Percentiles rank a stretch among this genome's conserved stretches.
phyloP scores from a whole-genome alignment of 108 stramenopile species.

The Cyclotella cryptica region DNA sequence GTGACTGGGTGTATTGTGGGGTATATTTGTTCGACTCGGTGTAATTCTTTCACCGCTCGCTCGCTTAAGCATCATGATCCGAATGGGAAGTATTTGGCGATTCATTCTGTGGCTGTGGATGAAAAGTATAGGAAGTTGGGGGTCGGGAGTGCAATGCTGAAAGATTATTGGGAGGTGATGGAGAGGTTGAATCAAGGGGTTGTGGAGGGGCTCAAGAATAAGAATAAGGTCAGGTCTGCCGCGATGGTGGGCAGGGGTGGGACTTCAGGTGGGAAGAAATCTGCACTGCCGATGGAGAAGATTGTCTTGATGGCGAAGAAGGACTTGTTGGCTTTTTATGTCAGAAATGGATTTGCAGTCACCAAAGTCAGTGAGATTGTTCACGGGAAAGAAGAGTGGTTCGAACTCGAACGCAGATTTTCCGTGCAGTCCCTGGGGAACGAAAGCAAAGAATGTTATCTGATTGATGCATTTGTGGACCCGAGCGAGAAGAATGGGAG shows the following conservation, averaged over 20 bases:
- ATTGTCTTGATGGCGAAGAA: slow-evolving; percentile 70
- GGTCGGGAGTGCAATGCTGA: slow-evolving; percentile 59
- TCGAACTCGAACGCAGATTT: slow-evolving; percentile 61
- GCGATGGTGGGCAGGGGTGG: slow-evolving; percentile 1
- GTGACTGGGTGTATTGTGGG: slow-evolving; percentile 54
- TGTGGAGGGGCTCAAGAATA: slow-evolving; percentile 1
- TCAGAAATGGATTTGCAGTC: slow-evolving; percentile 73
- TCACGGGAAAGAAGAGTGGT: slow-evolving; percentile 86
- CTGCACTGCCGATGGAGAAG: slow-evolving; percentile 6
- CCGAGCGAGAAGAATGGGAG: slow-evolving; percentile 46
- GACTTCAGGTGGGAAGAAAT: not conserved
- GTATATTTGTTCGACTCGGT: slow-evolving; percentile 81
- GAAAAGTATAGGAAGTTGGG: slow-evolving; percentile 55
- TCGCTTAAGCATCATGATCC: slow-evolving; percentile 75
- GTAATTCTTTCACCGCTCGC: slow-evolving; percentile 63
- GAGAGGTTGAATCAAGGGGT: slow-evolving; percentile 4
- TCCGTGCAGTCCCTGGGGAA: not conserved
- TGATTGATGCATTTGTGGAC: slow-evolving; percentile 47
- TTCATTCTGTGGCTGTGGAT: slow-evolving; percentile 80
- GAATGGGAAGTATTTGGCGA: slow-evolving; percentile 70
- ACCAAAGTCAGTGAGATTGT: slow-evolving; percentile 67
- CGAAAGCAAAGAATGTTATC: slow-evolving; percentile 30
- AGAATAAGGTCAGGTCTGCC: not conserved
- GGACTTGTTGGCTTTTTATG: slow-evolving; percentile 78
- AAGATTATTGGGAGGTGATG: slow-evolving; percentile 52